Evolutionary conservation across 140 eudicot genomes (phyloP).

Genomic region (Stevia rebaudiana): DNA sequence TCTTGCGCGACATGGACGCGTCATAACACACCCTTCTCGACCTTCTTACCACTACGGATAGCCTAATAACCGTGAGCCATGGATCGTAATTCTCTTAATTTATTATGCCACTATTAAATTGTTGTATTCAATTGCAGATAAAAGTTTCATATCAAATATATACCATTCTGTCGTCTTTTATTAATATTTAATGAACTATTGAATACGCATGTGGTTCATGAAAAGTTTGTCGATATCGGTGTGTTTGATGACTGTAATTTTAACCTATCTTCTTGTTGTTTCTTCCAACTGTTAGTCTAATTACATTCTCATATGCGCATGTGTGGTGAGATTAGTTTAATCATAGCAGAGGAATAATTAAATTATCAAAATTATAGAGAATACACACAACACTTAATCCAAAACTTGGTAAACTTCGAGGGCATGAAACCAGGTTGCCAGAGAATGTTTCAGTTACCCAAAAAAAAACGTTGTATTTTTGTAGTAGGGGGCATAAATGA

Average conservation of each 20-base stretch:
- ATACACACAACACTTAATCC: slow-evolving; percentile 28
- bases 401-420: slow-evolving; percentile 29
- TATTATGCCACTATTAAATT: neutral
- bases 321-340: slow-evolving; percentile 13
- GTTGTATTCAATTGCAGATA: neutral
- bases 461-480: slow-evolving; percentile 4
- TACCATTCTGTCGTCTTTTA: neutral
- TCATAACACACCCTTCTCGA: no score
- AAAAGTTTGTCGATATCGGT: slow-evolving; percentile 36
- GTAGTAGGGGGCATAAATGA: slow-evolving; percentile 13
- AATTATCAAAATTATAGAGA: slow-evolving; percentile 13
- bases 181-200: slow-evolving; percentile 5
- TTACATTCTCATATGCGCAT: slow-evolving; percentile 31
- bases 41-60: no score
- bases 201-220: slow-evolving; percentile 35
- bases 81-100: no score
- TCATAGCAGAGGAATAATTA: slow-evolving; percentile 10
- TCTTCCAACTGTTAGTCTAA: slow-evolving; percentile 32
- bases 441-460: slow-evolving; percentile 40
- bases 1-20: no score
- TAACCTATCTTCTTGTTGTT: slow-evolving; percentile 39
- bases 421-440: slow-evolving; percentile 26
- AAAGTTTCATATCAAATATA: neutral
- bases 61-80: neutral
- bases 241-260: slow-evolving; percentile 34